Evolutionary conservation across 805 yeast species (phyloP).

Genomic region (Wickerhamiella slavikovae): DNA sequence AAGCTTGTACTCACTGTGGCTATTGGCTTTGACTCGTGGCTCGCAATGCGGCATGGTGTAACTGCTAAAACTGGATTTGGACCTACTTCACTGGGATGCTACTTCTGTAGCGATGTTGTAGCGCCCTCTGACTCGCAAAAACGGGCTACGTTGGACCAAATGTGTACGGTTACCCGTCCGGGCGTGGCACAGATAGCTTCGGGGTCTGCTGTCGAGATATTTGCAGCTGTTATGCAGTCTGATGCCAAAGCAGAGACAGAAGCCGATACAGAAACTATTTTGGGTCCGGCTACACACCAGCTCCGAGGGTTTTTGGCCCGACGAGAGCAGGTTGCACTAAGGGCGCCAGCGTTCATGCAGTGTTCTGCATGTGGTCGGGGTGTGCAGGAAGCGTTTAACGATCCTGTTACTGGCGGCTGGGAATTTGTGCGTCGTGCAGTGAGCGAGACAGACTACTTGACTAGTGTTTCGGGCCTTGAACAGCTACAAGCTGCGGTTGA

Average conservation of each 20-base stretch:
- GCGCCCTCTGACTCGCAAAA: conserved; percentile 82
- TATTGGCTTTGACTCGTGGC: conserved; percentile 77
- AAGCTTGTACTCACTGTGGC: conserved; percentile 84
- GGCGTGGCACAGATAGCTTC: conserved; percentile 85
- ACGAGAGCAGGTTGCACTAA: conserved; percentile 41
- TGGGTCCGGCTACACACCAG: conserved; percentile 78
- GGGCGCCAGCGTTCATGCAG: conserved; percentile 48
- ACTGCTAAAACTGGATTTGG: conserved; percentile 8
- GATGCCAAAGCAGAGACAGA: conserved; percentile 28
- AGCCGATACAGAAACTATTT: conserved; percentile 20
- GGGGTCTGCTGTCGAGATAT: conserved; percentile 64
- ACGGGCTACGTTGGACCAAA: conserved; percentile 82
- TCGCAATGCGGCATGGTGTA: conserved; percentile 86
- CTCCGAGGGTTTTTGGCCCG: conserved; percentile 64
- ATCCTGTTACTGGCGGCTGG: no score
- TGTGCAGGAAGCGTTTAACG: conserved; percentile 31
- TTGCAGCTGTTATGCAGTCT: conserved; percentile 57
- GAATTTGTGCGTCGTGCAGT: conserved; percentile 56
- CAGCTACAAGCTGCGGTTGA: conserved; percentile 57
- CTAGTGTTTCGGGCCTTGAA: conserved; percentile 58
- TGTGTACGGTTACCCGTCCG: conserved; percentile 97
- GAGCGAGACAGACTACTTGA: conserved; percentile 44
- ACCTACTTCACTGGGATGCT: conserved; percentile 52
- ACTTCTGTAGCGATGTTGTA: conserved; percentile 86
- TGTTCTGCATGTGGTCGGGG: conserved; percentile 74